phyloP scores from a whole-genome alignment of 768 basidiomycete species.

The Trametes meyenii region DNA sequence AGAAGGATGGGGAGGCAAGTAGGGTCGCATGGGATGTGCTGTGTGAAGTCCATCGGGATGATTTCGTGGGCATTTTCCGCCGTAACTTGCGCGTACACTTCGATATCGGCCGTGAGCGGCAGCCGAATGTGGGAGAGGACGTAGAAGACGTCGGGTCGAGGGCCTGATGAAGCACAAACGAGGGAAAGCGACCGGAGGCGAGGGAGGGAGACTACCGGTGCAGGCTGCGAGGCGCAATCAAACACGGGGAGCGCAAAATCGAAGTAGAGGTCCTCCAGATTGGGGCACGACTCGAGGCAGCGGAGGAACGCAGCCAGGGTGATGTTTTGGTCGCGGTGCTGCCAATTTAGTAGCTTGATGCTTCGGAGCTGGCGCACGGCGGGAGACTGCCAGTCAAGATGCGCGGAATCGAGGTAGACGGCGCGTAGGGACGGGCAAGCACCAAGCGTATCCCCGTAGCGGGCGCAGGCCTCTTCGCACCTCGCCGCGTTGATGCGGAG shows the following conservation, averaged over 20 bases:
- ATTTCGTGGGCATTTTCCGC: background rate
- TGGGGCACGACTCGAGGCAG: background rate
- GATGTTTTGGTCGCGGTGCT: no score
- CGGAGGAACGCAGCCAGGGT: no score
- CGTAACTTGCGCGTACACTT: background rate
- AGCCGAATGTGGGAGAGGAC: background rate
- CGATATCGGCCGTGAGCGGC: background rate
- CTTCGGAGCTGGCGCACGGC: no score
- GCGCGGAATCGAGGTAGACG: no score
- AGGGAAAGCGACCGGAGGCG: background rate
- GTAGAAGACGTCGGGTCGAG: constrained; percentile 1
- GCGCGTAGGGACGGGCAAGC: no score
- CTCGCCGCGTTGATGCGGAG: no score
- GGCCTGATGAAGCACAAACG: background rate
- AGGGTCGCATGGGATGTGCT: constrained; percentile 1
- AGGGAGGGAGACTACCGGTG: background rate
- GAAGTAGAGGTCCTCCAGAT: background rate
- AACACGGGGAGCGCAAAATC: background rate
- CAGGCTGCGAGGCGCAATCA: background rate
- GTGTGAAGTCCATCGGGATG: background rate
- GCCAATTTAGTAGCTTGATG: no score
- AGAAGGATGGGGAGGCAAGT: background rate
- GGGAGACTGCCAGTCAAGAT: no score
- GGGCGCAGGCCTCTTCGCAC: no score
- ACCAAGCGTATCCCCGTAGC: no score